Conservation (phyloP, 169 alveolate species). For the Cryptosporidium meleagridis region DNA sequence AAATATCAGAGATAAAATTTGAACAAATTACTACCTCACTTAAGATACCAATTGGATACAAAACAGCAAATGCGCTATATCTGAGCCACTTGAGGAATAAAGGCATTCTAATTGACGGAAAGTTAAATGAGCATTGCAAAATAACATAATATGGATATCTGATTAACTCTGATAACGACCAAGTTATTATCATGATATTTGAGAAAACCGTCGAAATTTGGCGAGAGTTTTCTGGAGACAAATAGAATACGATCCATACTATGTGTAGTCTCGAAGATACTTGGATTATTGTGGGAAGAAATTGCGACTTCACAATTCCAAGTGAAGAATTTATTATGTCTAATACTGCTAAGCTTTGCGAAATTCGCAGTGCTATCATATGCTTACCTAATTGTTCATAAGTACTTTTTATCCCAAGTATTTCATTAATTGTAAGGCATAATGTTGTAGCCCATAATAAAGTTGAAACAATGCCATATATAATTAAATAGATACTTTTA, state of each 20-base stretch:
- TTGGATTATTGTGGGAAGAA: slow-evolving; percentile 54
- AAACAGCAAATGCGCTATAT: slow-evolving; percentile 78
- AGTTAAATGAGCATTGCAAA: slow-evolving; percentile 18
- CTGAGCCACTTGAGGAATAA: slow-evolving; percentile 79
- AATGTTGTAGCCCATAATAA: slow-evolving; percentile 39
- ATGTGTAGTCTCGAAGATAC: slow-evolving; percentile 59
- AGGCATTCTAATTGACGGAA: slow-evolving; percentile 74
- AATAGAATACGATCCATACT: slow-evolving; percentile 70
- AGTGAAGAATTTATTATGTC: slow-evolving; percentile 61
- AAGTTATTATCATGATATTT: slow-evolving; percentile 68
- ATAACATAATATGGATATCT: slow-evolving; percentile 74
- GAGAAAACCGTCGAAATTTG: slow-evolving; percentile 49
- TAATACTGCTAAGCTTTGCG: slow-evolving; percentile 62
- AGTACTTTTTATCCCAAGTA: not conserved
- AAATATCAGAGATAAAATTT: slow-evolving; percentile 25
- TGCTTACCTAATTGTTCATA: not conserved
- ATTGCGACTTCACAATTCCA: slow-evolving; percentile 47
- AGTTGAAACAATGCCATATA: slow-evolving; percentile 34
- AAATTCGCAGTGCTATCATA: slow-evolving; percentile 32
- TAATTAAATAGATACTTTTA: slow-evolving; percentile 31
- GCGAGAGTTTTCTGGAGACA: slow-evolving; percentile 51
- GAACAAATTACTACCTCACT: slow-evolving; percentile 77
- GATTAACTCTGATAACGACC: slow-evolving; percentile 72
- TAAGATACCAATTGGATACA: slow-evolving; percentile 80
- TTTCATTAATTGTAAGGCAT: slow-evolving; percentile 1